These are phyloP conservation scores for Suillus weaverae DNA, from an alignment of 768 basidiomycete genomes.

Conservation along the genomic window DNA sequence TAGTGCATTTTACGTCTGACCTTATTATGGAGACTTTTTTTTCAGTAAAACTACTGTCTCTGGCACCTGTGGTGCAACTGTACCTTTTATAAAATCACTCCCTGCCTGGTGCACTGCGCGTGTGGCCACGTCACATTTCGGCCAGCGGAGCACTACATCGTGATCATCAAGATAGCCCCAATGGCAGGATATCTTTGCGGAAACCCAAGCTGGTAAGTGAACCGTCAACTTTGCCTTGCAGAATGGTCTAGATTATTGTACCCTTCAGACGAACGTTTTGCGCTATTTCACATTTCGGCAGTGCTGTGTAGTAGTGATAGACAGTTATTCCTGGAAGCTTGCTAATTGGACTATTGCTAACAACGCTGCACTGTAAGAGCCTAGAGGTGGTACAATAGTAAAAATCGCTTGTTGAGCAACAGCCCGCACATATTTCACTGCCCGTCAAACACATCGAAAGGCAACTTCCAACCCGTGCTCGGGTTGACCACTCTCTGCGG, in stretches of 20 bases:
- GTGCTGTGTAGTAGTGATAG: background rate
- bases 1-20: no score
- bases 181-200: background rate
- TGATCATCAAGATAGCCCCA: background rate
- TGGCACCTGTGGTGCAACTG: no score
- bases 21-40: no score
- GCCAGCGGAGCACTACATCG: no score
- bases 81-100: no score
- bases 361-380: background rate
- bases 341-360: background rate
- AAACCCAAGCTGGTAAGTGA: background rate
- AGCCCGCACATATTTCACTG: slow-evolving; percentile 17
- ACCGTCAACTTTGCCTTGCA: background rate
- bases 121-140: no score
- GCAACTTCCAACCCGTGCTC: slow-evolving; percentile 57
- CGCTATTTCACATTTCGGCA: background rate
- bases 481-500: slow-evolving; percentile 60
- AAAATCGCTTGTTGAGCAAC: background rate
- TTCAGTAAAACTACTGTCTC: no score
- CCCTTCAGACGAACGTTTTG: background rate
- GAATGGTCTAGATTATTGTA: background rate
- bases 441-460: slow-evolving; percentile 63
- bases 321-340: background rate
- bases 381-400: background rate
- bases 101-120: no score